Conservation (phyloP, 75 land plant species). For the Pinus albicaulis region DNA sequence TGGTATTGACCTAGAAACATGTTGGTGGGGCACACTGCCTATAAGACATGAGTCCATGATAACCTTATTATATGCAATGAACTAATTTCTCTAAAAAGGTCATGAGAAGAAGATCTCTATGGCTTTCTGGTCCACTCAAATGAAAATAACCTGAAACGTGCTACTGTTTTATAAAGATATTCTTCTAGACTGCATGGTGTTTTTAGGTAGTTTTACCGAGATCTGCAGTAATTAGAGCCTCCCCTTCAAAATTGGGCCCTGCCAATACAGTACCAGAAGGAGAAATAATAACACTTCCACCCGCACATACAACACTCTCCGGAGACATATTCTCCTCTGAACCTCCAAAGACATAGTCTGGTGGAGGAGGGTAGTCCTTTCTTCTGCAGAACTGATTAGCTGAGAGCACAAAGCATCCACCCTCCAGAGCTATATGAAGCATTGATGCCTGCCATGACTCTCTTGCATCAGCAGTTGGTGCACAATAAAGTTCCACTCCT, state of each 20-base stretch:
- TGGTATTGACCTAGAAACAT: background rate
- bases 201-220: constrained; percentile 51
- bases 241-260: constrained; percentile 97
- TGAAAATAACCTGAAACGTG: background rate
- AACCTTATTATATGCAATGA: background rate
- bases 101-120: background rate
- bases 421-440: constrained; percentile 92
- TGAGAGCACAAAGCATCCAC: constrained; percentile 92
- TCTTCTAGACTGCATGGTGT: background rate
- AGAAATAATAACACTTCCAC: constrained; percentile 96
- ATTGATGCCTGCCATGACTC: constrained; percentile 90
- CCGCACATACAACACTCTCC: constrained; percentile 82
- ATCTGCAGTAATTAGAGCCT: constrained; percentile 85
- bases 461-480: constrained; percentile 89
- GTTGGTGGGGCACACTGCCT: background rate
- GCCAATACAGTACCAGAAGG: constrained; percentile 86
- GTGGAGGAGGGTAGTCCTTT: constrained; percentile 93
- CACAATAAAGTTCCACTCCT: constrained; percentile 97
- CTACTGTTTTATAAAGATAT: background rate
- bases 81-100: background rate
- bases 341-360: constrained; percentile 68
- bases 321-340: constrained; percentile 65
- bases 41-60: background rate
- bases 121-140: background rate
- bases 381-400: constrained; percentile 92